phyloP scores from a whole-genome alignment of 345 rosid genomes.

The Eutrema heterophyllum region DNA sequence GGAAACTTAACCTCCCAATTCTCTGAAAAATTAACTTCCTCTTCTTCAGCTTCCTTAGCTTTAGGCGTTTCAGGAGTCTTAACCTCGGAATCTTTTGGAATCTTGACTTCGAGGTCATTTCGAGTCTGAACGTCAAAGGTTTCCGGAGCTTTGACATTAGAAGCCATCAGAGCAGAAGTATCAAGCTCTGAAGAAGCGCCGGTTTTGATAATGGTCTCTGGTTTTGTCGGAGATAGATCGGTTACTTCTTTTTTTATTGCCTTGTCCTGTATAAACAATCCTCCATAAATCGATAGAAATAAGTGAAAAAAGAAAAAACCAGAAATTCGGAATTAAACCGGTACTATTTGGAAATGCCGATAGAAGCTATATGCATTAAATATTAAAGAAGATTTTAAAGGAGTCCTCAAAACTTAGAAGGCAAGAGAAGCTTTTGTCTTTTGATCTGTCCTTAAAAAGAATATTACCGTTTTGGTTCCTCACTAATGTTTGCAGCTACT shows the following conservation, averaged over 20 bases:
- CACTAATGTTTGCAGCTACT: neutral
- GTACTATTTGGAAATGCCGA: neutral
- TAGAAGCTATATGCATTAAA: neutral
- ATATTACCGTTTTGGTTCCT: neutral
- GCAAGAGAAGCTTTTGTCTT: conserved; percentile 3
- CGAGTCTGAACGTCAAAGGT: conserved; percentile 11
- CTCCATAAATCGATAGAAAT: neutral
- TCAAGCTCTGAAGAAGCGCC: conserved; percentile 12
- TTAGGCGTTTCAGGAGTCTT: conserved; percentile 28
- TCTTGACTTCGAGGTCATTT: conserved; percentile 17
- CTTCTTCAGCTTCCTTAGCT: neutral
- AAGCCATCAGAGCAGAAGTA: neutral
- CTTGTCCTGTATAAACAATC: neutral
- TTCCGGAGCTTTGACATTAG: conserved; percentile 6
- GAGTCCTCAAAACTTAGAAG: neutral
- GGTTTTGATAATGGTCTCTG: neutral
- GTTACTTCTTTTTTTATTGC: neutral
- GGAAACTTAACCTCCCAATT: conserved; percentile 30
- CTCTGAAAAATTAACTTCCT: conserved; percentile 1
- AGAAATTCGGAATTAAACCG: neutral
- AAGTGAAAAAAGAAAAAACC: neutral
- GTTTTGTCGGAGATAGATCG: neutral
- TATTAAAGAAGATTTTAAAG: neutral
- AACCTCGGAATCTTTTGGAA: conserved; percentile 3
- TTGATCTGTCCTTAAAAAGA: neutral